These are phyloP conservation scores for Aspergillus latus DNA, from an alignment of 2,329 filamentous ascomycete species.

Conservation along the genomic window DNA sequence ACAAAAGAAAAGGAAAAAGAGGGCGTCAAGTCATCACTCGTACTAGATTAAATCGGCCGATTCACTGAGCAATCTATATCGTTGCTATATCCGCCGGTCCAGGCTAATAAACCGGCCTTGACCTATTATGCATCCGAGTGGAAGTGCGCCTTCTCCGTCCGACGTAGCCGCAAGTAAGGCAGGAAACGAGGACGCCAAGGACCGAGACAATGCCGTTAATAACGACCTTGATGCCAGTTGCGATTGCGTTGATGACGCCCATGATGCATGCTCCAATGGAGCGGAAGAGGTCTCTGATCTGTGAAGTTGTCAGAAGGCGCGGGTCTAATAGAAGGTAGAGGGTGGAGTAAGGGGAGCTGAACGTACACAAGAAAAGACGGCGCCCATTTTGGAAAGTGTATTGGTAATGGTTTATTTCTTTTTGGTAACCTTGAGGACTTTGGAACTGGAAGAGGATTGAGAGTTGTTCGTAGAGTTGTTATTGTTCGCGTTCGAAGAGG, in stretches of 20 bases:
- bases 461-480: slow-evolving; percentile 6
- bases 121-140: slow-evolving; percentile 6
- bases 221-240: slow-evolving; percentile 63
- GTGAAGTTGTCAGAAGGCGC: background rate
- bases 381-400: slow-evolving; percentile 65
- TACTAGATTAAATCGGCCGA: background rate
- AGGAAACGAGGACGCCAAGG: slow-evolving; percentile 66
- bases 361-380: slow-evolving; percentile 80
- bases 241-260: slow-evolving; percentile 67
- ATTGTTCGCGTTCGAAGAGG: background rate
- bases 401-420: slow-evolving; percentile 13
- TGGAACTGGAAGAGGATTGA: slow-evolving; percentile 9
- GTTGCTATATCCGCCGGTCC: background rate
- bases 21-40: slow-evolving; percentile 4
- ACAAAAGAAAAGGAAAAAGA: slow-evolving; percentile 1
- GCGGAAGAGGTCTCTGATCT: slow-evolving; percentile 61
- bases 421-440: slow-evolving; percentile 6
- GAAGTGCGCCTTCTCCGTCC: slow-evolving; percentile 30
- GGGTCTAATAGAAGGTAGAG: slow-evolving; percentile 23
- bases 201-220: slow-evolving; percentile 66
- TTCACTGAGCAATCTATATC: background rate
- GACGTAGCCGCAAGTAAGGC: slow-evolving; percentile 53
- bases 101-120: slow-evolving; percentile 3
- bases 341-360: background rate
- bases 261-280: slow-evolving; percentile 68